Evolutionary conservation across 345 rosid genomes (phyloP).

Genomic region (Eucalyptus sp.): DNA sequence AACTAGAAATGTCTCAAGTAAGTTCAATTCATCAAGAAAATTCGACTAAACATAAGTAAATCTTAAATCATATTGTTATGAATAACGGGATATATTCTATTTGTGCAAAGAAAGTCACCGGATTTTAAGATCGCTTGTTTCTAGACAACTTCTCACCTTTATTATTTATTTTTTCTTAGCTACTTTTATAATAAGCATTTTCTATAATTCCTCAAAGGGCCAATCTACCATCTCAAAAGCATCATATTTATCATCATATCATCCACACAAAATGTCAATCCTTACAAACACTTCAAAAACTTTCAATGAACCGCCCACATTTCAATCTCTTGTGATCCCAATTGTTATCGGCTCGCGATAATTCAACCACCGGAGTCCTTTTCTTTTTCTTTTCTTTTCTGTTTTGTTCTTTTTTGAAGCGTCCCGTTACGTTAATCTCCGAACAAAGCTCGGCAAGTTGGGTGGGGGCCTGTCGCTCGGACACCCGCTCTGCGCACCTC

Average conservation of each 20-base stretch:
- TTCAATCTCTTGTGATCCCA: background rate
- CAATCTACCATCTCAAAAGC: fast-evolving
- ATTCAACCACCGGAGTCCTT: background rate
- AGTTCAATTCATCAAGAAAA: fast-evolving
- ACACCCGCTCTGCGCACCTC: background rate
- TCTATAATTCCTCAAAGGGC: background rate
- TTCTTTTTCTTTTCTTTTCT: background rate
- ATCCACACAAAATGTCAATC: background rate
- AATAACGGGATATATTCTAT: fast-evolving
- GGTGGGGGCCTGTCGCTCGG: background rate
- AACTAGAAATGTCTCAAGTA: background rate
- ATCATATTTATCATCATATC: background rate
- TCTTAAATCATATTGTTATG: too few species aligned
- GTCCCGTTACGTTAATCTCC: background rate
- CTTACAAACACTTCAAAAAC: background rate
- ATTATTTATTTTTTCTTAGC: background rate
- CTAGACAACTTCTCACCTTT: background rate
- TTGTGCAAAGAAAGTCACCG: fast-evolving
- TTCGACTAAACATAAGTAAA: fast-evolving
- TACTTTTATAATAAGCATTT: background rate
- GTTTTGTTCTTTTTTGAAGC: background rate
- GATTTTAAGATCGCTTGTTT: background rate
- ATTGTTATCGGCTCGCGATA: background rate
- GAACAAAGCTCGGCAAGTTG: background rate
- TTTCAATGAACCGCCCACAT: background rate